Evolutionary conservation across 2,329 filamentous ascomycete genomes (phyloP), one percentile per base, ranked within the genome.

Genomic region (Ophiostoma perfectum): DNA sequence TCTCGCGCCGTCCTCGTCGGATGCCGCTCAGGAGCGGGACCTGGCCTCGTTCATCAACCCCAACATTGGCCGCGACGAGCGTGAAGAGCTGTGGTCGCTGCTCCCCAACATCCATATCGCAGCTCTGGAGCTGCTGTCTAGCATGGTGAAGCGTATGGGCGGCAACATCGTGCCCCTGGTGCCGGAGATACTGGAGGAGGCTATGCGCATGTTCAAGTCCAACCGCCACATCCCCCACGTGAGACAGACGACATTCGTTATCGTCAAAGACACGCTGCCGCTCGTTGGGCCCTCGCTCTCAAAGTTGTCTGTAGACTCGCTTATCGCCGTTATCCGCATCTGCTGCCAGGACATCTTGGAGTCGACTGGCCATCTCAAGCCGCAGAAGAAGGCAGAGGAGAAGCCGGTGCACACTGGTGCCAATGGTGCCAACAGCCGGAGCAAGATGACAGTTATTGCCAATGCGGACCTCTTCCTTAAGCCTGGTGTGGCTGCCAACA

Each of bases 21-120:
- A 82, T 74, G 73, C 64, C 11, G 41, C 36, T 6, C 78, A 65
- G 72, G 78, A 77, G 27, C 80, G 79, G 72, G 80, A 83, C 70
- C 9, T 36, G n/a, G 81, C 80, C 1, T 78, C 86, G n/a, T 85
- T 88, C 70, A 81, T 88, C 70, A 93, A 93, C 73, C 82, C 88
- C 7, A 89, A 91, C 71, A 86, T 95, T 71, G 84, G 88, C 44
- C 86, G 90, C 70, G 91, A 96, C 65, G 94, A 97, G 78, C 89
- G 89, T 70, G 92, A 96, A 67, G 86, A 88, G 62, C 82, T 97
- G 3, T 93, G 90, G 86, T 80, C 84, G 64, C 81, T 86, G 18
- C 82, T 97, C 11, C 91, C 93, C 4, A 82, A 84, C 9, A 85
- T 97, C 52, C 92, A 97, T 74, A 78, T 88, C 14, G 87, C 90